Evolutionary conservation across 805 yeast species (phyloP), one percentile per base, ranked within the genome.

Genomic region (Sugiyamaella smithiae): DNA sequence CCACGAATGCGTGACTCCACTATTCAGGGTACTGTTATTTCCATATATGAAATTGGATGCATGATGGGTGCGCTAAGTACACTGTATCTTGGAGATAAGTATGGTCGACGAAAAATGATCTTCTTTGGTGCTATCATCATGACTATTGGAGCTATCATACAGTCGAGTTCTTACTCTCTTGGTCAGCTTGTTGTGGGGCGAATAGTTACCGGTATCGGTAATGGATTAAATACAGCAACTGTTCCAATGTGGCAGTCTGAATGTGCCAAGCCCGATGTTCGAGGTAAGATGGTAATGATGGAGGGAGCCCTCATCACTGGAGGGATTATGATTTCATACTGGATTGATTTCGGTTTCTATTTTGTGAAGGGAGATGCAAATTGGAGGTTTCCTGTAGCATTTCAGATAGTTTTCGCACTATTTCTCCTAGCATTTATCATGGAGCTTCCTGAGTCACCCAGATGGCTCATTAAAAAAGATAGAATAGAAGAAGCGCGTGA

Each of bases 241-340:
- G 83, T 84, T 49, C 95, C 95, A 11, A 82, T 84, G 54, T 86
- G 86, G 81, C 90, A 84, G 64, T 76, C 91, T 1, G 95, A 86
- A 67, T 76, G 81, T 67, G 77, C 89, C 36, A 77, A 76, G 51
- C 77, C 88, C 8, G 78, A 76, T 52, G 73, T 71, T 53, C 78
- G 90, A 71, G 91, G 91, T 57, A 70, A 75, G 54, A 46, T 52
- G 40, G 65, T 70, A 29, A 61, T 50, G 49, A 41, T 52, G 14
- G 49, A 48, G 17, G 59, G 61, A 25, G 49, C 55, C 16, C 25
- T 56, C 32, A 53, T 57, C 28, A 50, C 53, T 12, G 51, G 62
- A 17, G 72, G 71, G 43, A 66, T 65, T 33, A 50, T 64, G 42
- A 49, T 58, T 23, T 55, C 69, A 1, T 65, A 66, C 49, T 66